Conservation (phyloP, 2,329 filamentous ascomycete genomes). For the Cordyceps tenuipes region DNA sequence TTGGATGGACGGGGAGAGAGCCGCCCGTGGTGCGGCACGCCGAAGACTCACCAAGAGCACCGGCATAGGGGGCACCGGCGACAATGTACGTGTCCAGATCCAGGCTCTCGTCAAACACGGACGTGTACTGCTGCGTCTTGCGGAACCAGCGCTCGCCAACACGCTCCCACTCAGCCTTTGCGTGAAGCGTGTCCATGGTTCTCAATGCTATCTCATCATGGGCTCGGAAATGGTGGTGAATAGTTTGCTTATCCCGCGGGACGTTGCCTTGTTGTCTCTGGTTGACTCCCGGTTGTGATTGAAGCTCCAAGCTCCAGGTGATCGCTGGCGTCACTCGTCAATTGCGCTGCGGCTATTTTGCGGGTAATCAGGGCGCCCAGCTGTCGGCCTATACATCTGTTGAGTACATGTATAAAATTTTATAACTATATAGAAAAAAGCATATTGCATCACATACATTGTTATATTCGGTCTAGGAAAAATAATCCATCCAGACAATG, state of each 20-base stretch:
- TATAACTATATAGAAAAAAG: too few relatives aligned
- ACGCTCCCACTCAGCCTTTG: slow-evolving; percentile 88
- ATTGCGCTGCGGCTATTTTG: slow-evolving; percentile 6
- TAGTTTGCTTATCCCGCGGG: not conserved
- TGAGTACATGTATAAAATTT: too few relatives aligned
- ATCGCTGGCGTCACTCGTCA: not conserved
- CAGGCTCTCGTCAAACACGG: slow-evolving; percentile 84
- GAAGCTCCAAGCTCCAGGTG: not conserved
- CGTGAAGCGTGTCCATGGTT: slow-evolving; percentile 49
- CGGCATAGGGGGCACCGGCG: slow-evolving; percentile 84
- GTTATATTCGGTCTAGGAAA: too few relatives aligned
- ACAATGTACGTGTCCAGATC: slow-evolving; percentile 94
- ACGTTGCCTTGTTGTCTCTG: not conserved
- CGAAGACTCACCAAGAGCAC: slow-evolving; percentile 75
- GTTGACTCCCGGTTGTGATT: not conserved
- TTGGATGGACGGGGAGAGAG: not conserved
- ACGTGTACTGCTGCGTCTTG: slow-evolving; percentile 87
- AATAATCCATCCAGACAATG: too few relatives aligned
- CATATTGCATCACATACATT: too few relatives aligned
- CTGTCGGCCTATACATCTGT: not conserved
- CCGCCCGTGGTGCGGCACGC: not conserved
- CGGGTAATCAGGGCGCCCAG: not conserved
- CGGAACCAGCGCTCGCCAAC: slow-evolving; percentile 92
- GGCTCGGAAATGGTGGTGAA: not conserved
- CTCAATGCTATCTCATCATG: slow-evolving; percentile 24